These are phyloP conservation scores for Lophium mytilinum DNA, from an alignment of 495 filamentous ascomycete genomes.

Conservation along the genomic window DNA sequence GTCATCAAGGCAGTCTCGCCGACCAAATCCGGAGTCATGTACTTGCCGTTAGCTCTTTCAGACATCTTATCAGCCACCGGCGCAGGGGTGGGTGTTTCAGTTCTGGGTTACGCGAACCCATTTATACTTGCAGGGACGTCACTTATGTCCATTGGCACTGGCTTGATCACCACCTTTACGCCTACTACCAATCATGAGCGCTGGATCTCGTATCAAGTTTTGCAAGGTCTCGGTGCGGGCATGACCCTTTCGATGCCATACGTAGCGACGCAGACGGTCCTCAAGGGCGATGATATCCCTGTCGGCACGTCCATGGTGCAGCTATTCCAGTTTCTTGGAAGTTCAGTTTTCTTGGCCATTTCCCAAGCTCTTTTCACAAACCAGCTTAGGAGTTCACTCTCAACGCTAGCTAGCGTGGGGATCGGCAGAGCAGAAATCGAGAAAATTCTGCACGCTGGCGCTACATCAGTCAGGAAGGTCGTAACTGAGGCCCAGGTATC, in stretches of 20 bases:
- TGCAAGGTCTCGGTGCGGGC: not conserved
- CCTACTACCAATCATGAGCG: not conserved
- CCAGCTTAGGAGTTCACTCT: not conserved
- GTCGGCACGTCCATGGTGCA: not conserved
- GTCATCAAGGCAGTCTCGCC: not conserved
- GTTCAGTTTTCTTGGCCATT: not conserved
- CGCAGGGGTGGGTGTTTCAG: not conserved
- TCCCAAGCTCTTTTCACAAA: not conserved
- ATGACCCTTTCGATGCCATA: not conserved
- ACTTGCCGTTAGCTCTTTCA: not conserved
- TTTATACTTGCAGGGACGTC: not conserved
- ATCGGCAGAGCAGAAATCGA: not conserved
- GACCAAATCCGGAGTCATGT: not conserved
- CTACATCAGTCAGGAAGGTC: not conserved
- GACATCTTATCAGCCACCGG: not conserved
- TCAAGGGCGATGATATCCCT: not conserved
- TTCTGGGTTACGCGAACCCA: not conserved
- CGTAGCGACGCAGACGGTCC: not conserved
- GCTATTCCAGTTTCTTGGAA: not conserved
- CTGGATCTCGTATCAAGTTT: conserved; percentile 2
- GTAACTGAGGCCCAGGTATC: not conserved
- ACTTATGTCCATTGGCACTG: not conserved
- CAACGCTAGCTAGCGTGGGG: not conserved
- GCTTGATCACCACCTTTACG: conserved; percentile 1
- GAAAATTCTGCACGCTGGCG: not conserved